Conservation (phyloP, 192 early-diverging fungal genomes). For the Chytriomyces confervae region DNA sequence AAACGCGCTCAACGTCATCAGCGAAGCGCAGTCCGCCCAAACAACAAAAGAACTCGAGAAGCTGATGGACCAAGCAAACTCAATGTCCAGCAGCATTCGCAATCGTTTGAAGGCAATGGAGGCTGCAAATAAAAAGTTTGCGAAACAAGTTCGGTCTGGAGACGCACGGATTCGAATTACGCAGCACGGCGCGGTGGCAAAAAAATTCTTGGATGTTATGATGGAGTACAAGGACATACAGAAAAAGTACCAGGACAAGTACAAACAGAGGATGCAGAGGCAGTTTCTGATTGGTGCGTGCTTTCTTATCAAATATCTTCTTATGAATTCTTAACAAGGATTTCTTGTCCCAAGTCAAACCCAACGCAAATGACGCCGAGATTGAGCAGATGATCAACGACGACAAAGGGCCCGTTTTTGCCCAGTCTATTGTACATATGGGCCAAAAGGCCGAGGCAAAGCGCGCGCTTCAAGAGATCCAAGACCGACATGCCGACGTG, state of each 20-base stretch:
- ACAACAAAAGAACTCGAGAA: conserved; percentile 55
- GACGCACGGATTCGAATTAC: conserved; percentile 54
- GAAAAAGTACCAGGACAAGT: conserved; percentile 81
- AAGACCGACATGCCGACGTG: conserved; percentile 84
- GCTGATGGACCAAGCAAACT: conserved; percentile 58
- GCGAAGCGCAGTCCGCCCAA: conserved; percentile 54
- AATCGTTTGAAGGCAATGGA: conserved; percentile 62
- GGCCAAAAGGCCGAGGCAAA: conserved; percentile 75
- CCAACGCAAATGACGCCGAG: conserved; percentile 76
- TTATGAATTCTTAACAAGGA: background rate
- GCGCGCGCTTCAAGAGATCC: conserved; percentile 79
- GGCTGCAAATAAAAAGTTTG: conserved; percentile 52
- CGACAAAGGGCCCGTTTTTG: conserved; percentile 80
- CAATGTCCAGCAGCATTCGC: conserved; percentile 44
- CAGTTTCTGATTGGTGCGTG: conserved; percentile 80
- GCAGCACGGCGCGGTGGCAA: conserved; percentile 54
- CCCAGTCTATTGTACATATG: conserved; percentile 73
- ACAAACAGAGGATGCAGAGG: conserved; percentile 80
- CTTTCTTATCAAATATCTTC: background rate
- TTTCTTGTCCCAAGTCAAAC: conserved; percentile 66
- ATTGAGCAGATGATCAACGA: conserved; percentile 75
- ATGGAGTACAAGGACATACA: conserved; percentile 81
- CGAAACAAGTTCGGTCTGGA: conserved; percentile 41
- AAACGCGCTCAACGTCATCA: conserved; percentile 56
- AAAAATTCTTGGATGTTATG: conserved; percentile 65